A percentile compares a stretch with the other conserved stretches of the same genome.
Evolutionary conservation across 2,329 filamentous ascomycete species (phyloP).

Genomic region (Phaeosphaeriaceae sp.): DNA sequence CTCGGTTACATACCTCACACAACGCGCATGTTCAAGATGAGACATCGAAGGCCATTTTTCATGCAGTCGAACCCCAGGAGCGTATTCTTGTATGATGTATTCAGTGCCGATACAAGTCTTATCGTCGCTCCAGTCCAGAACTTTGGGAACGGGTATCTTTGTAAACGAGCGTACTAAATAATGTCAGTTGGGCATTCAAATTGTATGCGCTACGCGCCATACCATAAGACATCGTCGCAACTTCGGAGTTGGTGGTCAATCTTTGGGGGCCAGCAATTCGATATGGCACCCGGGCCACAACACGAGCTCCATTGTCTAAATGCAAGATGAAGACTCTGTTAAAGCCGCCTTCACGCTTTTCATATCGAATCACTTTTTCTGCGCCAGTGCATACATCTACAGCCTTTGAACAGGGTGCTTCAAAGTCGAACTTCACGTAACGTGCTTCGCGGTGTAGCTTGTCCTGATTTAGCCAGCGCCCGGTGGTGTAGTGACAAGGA

Average conservation of each 20-base stretch:
- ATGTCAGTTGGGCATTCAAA: neutral
- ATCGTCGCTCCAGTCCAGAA: constrained; percentile 52
- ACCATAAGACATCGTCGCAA: constrained; percentile 53
- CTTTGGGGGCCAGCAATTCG: constrained; percentile 42
- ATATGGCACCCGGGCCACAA: constrained; percentile 51
- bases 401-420: constrained; percentile 43
- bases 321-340: constrained; percentile 52
- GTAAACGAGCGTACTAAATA: constrained; percentile 42
- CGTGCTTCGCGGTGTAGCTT: constrained; percentile 41
- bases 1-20: constrained; percentile 26
- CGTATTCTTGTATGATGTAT: constrained; percentile 48
- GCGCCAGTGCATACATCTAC: constrained; percentile 45
- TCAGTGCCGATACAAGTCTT: constrained; percentile 35
- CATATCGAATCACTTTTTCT: constrained; percentile 34
- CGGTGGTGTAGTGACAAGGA: constrained; percentile 21
- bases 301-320: constrained; percentile 41
- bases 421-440: constrained; percentile 49
- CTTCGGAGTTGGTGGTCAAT: constrained; percentile 49
- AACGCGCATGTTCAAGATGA: constrained; percentile 39
- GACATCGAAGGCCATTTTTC: constrained; percentile 40
- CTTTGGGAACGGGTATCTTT: constrained; percentile 47
- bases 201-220: constrained; percentile 12
- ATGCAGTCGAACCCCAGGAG: constrained; percentile 39
- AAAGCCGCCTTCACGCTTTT: constrained; percentile 52
- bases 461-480: constrained; percentile 45